A percentile compares a stretch with the other conserved stretches of the same genome.
phyloP scores from a whole-genome alignment of 768 basidiomycete species.

The Pleurotus cornucopiae region DNA sequence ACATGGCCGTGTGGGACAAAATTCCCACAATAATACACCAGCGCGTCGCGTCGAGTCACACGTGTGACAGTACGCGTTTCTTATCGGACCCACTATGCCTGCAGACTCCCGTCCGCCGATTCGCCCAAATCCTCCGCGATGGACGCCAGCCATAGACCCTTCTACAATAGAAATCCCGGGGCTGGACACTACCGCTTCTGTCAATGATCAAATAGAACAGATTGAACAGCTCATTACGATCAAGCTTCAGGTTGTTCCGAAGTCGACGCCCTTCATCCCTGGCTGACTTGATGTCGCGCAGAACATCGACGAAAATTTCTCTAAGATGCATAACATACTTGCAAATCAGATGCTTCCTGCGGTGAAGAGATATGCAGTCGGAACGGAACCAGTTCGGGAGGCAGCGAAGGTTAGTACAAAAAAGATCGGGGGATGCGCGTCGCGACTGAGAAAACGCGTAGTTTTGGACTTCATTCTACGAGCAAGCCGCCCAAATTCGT shows the following conservation, averaged over 20 bases:
- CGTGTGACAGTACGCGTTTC: constrained; percentile 1
- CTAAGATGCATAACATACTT: constrained; percentile 82
- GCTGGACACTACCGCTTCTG: constrained; percentile 62
- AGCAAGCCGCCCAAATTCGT: constrained; percentile 85
- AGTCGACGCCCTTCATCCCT: not conserved
- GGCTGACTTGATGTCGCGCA: constrained; percentile 22
- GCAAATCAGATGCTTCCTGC: constrained; percentile 80
- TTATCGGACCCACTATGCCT: not conserved
- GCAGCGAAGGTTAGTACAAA: constrained; percentile 73
- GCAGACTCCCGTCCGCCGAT: constrained; percentile 25
- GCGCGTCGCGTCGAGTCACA: not conserved
- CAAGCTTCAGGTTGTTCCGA: constrained; percentile 67
- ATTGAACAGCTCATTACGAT: constrained; percentile 94
- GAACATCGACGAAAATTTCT: constrained; percentile 93
- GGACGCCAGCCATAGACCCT: constrained; percentile 64
- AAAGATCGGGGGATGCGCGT: not conserved
- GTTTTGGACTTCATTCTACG: constrained; percentile 98
- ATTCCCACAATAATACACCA: not conserved
- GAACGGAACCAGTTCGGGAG: constrained; percentile 83
- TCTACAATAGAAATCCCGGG: constrained; percentile 65
- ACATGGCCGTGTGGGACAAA: too few relatives aligned
- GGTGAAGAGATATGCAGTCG: constrained; percentile 85
- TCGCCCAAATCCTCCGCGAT: constrained; percentile 59
- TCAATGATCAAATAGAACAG: constrained; percentile 85
- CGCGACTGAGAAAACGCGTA: constrained; percentile 22